phyloP scores from a whole-genome alignment of 2,329 filamentous ascomycete species.

The Neonectria coccinea region DNA sequence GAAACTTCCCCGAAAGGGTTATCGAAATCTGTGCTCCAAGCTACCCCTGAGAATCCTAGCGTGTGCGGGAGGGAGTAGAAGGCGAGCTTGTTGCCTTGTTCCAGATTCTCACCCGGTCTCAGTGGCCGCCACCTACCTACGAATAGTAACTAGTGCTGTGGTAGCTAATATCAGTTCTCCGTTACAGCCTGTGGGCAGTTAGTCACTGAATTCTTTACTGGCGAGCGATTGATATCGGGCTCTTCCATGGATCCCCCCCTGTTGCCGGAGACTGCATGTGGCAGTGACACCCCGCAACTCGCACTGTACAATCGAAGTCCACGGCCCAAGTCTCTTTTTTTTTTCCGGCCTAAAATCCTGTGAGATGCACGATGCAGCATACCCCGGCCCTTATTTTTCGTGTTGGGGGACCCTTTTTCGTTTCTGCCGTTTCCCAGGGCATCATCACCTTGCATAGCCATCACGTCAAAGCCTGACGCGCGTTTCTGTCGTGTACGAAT shows the following conservation, averaged over 20 bases:
- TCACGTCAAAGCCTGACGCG: neutral
- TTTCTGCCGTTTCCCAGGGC: neutral
- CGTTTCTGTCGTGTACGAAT: neutral
- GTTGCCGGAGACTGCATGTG: neutral
- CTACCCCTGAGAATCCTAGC: conserved; percentile 10
- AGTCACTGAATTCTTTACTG: no score
- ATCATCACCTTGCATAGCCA: neutral
- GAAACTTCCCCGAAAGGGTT: conserved; percentile 1
- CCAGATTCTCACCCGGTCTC: neutral
- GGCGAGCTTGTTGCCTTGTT: neutral
- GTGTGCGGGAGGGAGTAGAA: conserved; percentile 3
- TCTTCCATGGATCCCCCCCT: neutral
- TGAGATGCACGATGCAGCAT: no score
- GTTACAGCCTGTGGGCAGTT: no score
- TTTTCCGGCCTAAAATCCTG: neutral
- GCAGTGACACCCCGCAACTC: neutral
- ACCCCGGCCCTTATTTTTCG: conserved; percentile 18
- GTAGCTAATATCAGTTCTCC: neutral
- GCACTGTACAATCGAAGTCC: neutral
- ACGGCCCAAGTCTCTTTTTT: neutral
- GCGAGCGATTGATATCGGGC: neutral
- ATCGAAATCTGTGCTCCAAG: conserved; percentile 7
- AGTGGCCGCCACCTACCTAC: neutral
- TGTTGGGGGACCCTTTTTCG: conserved; percentile 7
- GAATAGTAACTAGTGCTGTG: neutral